Percentiles rank a stretch among this genome's conserved stretches.
Evolutionary conservation across 2,329 filamentous ascomycete species (phyloP).

Genomic region (Aquanectria penicillioides): DNA sequence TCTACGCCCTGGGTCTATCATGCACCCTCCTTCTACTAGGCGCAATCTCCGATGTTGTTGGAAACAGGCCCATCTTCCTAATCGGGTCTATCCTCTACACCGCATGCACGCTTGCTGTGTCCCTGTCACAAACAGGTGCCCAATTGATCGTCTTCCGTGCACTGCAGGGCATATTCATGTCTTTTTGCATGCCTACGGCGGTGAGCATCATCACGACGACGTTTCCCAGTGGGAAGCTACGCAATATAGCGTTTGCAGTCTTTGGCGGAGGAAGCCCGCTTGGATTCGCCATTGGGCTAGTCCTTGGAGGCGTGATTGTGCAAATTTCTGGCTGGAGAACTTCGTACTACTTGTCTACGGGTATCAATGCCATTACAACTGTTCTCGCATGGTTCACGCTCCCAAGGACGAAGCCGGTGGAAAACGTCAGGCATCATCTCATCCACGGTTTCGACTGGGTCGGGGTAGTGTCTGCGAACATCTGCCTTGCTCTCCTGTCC

Average conservation of each 20-base stretch:
- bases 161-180: slow-evolving; percentile 47
- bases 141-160: slow-evolving; percentile 52
- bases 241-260: slow-evolving; percentile 55
- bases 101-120: slow-evolving; percentile 47
- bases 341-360: slow-evolving; percentile 53
- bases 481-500: slow-evolving; percentile 16
- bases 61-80: slow-evolving; percentile 47
- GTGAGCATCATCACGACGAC: slow-evolving; percentile 51
- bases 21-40: slow-evolving; percentile 48
- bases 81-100: slow-evolving; percentile 46
- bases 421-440: slow-evolving; percentile 6
- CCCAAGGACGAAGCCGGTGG: slow-evolving; percentile 6
- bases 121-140: slow-evolving; percentile 45
- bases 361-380: slow-evolving; percentile 41
- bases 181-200: slow-evolving; percentile 51
- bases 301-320: slow-evolving; percentile 60
- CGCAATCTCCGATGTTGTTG: slow-evolving; percentile 50
- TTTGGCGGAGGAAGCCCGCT: slow-evolving; percentile 57
- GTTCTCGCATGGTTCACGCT: slow-evolving; percentile 18
- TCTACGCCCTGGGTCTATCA: slow-evolving; percentile 30
- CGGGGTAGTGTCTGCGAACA: slow-evolving; percentile 17
- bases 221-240: slow-evolving; percentile 47
- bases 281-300: slow-evolving; percentile 59
- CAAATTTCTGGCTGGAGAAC: slow-evolving; percentile 60
- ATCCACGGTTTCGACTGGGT: slow-evolving; percentile 20